Conservation (phyloP, 345 rosid species). For the Aquilaria sinensis region DNA sequence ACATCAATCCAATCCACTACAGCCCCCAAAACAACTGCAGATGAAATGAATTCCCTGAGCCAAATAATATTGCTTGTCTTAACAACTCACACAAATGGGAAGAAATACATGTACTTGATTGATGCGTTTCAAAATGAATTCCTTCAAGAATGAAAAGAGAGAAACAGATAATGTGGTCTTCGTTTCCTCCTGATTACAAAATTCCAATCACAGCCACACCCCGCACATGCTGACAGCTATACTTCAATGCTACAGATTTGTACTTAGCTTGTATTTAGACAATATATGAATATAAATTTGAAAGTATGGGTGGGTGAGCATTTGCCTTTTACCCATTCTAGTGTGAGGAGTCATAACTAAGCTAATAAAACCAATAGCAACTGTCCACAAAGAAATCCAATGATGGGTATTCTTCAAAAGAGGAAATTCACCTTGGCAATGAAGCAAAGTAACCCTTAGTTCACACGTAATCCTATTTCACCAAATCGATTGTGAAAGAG, state of each 20-base stretch:
- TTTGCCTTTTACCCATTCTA: no score
- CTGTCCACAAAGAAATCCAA: background rate
- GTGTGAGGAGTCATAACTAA: background rate
- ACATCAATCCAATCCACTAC: conserved; percentile 40
- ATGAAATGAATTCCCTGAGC: conserved; percentile 4
- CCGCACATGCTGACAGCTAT: background rate
- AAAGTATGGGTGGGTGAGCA: no score
- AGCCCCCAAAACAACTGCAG: conserved; percentile 1
- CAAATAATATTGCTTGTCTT: background rate
- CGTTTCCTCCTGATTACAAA: background rate
- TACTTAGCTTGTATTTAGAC: conserved; percentile 6
- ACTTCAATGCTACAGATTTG: background rate
- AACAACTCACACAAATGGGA: background rate
- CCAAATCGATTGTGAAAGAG: conserved; percentile 2
- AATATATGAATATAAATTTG: no score
- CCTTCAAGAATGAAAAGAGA: background rate
- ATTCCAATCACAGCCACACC: no score
- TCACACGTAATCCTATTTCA: conserved; percentile 5
- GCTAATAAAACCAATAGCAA: background rate
- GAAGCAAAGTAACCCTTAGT: conserved; percentile 18
- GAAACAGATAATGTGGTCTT: background rate
- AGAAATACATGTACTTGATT: no score
- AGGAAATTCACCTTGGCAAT: conserved; percentile 16
- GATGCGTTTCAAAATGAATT: no score
- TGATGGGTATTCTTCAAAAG: conserved; percentile 8